Evolutionary conservation across 495 filamentous ascomycete genomes (phyloP), one percentile per base, ranked within the genome.

Genomic region (Xylaria bambusicola): DNA sequence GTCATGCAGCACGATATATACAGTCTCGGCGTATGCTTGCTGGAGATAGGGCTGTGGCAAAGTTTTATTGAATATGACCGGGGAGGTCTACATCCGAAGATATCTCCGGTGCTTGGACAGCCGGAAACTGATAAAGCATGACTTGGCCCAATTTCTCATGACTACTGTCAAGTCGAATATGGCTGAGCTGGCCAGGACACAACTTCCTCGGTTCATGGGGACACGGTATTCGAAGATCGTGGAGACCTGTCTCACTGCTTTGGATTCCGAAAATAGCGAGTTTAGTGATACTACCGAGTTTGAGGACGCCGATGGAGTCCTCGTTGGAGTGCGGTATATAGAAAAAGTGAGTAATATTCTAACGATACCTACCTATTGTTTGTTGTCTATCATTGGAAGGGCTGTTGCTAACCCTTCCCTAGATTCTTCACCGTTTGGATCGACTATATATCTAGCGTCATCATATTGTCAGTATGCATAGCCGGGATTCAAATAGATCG

Each of bases 1-100:
- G 65, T 44, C 3, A 85, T 85, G 80, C 81, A 84, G 48, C 81
- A 86, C 66, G 84, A 87, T 58, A 84, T 87, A 29, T 86, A 87
- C 65, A 84, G 81, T 62, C 72, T 88, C 10, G 85, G 86, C 0
- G 81, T 86, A 10, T 80, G 80, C 54, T 70, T 88, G 0, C 62
- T 88, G 1, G 86, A 88, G 64, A 73, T 88, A 33, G 84, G 82
- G 0, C 55, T 88, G 5, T 86, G 83, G 82, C 61, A 76, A 2
- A 74, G 79, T 0, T 78, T 86, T 60, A 64, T 76, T 0, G 12
- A 12, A 36, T 75, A 75, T 38, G 10, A 33, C 0, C 13, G 3
- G 18, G 23, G 33, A 7, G 18, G n/a, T 18, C 12, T 4, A 2
- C 9, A 20, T 36, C 8, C 21, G 24, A 46, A 5, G 4, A 6